A percentile compares a stretch with the other conserved stretches of the same genome.
phyloP scores from a whole-genome alignment of 2,329 filamentous ascomycete genomes.

The Alternaria consortialis region DNA sequence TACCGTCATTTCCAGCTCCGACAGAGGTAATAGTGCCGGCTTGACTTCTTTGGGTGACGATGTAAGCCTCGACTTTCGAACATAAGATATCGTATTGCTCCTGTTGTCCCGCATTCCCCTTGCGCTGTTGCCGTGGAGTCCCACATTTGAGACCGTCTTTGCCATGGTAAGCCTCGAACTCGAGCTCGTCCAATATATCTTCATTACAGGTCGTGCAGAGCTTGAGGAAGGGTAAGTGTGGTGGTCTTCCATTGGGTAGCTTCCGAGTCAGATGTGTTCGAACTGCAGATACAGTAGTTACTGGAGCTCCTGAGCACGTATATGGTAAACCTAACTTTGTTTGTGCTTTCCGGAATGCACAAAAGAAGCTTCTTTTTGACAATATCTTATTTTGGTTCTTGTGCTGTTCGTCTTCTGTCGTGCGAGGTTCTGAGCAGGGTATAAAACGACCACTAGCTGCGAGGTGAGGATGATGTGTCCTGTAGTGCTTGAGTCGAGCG shows the following conservation, averaged over 20 bases:
- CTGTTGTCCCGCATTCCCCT: background rate
- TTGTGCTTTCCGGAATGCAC: background rate
- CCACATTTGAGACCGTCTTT: conserved; percentile 3
- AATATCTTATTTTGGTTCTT: too few relatives aligned
- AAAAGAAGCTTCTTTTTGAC: background rate
- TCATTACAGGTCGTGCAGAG: conserved; percentile 24
- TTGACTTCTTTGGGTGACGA: background rate
- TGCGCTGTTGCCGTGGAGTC: background rate
- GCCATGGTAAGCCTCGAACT: conserved; percentile 3
- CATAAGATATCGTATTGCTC: conserved; percentile 3
- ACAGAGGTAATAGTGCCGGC: background rate
- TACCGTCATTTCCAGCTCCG: background rate
- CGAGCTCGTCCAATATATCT: conserved; percentile 9
- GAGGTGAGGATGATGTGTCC: too few relatives aligned
- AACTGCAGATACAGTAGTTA: conserved; percentile 13
- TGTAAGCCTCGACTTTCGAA: background rate
- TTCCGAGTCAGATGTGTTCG: conserved; percentile 15
- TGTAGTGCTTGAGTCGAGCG: too few relatives aligned
- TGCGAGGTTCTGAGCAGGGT: too few relatives aligned
- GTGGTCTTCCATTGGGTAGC: background rate
- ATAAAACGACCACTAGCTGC: too few relatives aligned
- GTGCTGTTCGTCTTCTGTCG: background rate
- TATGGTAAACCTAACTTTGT: background rate
- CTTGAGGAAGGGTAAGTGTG: conserved; percentile 16
- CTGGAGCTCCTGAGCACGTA: background rate